Base-by-base conservation (phyloP, 2,329 filamentous ascomycete species). In the Fusarium buharicum region DNA sequence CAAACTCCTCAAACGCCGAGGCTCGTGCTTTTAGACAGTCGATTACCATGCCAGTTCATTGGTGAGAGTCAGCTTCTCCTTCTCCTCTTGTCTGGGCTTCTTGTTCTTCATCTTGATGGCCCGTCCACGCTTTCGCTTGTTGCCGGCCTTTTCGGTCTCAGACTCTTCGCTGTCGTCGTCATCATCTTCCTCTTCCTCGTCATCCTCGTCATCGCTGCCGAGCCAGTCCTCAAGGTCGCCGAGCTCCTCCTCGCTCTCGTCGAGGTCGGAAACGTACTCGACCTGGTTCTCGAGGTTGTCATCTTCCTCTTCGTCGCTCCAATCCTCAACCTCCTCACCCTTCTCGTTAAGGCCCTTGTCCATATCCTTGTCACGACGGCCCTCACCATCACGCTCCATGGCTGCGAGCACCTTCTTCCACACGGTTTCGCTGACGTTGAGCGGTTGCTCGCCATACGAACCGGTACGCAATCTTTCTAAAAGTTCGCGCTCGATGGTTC, bases 331-430 rank as follows among this genome's bases (percentile, higher is more conserved):
- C 31, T 88, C 85, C 43, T 91, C 86, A 4, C 91, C 89, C 22
- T 93, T 91, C 31, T 91, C 88, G 67, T 91, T 88, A 63, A 96
- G 87, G 10, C 93, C 94, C 68, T 93, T 88, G 74, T 97, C 94
- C 75, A 95, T 77, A 75, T 98, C 94, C 78, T 93, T 87, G 75
- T 97, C 94, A 50, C 92, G 83, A 64, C 86, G 82, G 39, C 90
- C 94, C 71, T 96, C 88, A 56, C 94, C 93, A 69, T 90, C 90
- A 68, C 90, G 86, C 84, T 99, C 95, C 77, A 99, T 83, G 4
- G 92, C 92, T 60, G 89, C 88, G 69, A 99, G 86, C 8, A 99
- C 95, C 84, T 93, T 96, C 85, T 96, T 96, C 95, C 95, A 99
- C 60, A 99, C 92, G 13, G 86, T 84, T 76, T 97, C 93, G 76